These are phyloP conservation scores for Kodamaea laetipori DNA, from an alignment of 805 yeast species.

Conservation along the genomic window DNA sequence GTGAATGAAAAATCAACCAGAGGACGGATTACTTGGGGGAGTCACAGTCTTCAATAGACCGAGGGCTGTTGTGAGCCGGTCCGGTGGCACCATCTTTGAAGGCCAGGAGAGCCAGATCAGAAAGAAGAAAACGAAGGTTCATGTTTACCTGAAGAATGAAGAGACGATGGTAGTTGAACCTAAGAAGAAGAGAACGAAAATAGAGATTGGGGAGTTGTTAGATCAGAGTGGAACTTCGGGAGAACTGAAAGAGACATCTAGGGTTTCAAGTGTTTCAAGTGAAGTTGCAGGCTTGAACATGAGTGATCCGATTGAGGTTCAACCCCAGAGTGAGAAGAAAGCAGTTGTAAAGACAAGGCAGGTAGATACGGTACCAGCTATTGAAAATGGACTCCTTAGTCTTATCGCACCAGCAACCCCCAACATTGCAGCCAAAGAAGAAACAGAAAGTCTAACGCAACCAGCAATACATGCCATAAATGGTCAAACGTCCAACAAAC, in stretches of 20 bases:
- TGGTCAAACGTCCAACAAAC: no score
- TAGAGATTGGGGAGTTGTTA: not conserved
- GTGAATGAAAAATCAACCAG: not conserved
- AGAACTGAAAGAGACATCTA: no score
- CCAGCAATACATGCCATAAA: not conserved
- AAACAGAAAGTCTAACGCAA: not conserved
- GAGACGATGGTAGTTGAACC: conserved; percentile 2
- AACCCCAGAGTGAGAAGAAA: no score
- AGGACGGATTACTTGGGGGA: conserved; percentile 13
- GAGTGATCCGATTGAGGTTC: no score
- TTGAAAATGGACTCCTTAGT: no score
- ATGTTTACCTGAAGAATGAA: conserved; percentile 6
- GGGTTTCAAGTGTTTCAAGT: not conserved
- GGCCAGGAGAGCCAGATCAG: not conserved
- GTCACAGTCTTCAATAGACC: not conserved
- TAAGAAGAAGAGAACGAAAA: not conserved
- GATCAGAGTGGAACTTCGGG: not conserved
- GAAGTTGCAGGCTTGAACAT: not conserved
- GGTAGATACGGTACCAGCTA: no score
- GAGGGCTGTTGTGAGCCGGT: not conserved
- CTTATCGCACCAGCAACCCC: no score
- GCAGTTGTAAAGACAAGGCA: no score
- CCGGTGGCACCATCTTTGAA: conserved; percentile 5
- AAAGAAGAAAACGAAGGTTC: conserved; percentile 9
- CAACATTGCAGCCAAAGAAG: no score